Conservation (phyloP, 306 rosid species). For the Ammopiptanthus mongolicus region DNA sequence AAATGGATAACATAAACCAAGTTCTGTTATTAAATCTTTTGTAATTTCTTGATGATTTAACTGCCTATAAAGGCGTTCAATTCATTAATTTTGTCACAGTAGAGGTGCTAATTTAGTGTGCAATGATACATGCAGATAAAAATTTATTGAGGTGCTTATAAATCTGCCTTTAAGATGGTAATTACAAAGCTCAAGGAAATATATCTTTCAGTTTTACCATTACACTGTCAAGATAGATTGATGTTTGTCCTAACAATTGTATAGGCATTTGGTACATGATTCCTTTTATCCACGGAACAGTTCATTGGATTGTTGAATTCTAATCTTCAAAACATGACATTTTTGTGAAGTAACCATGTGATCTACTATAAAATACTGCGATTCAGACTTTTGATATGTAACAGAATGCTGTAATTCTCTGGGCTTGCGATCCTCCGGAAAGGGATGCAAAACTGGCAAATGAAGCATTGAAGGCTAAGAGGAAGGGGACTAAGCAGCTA, state of each 20-base stretch:
- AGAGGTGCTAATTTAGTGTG: background rate
- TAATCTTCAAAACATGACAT: background rate
- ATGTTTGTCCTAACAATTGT: background rate
- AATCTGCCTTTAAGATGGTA: background rate
- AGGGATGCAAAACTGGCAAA: slow-evolving; percentile 77
- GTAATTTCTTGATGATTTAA: background rate
- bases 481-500: slow-evolving; percentile 43
- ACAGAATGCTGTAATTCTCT: slow-evolving; percentile 75
- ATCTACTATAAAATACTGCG: background rate
- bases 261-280: background rate
- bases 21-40: background rate
- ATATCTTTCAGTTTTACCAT: background rate
- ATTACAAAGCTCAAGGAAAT: background rate
- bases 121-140: background rate
- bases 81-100: background rate
- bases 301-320: background rate
- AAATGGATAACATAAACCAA: background rate
- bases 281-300: background rate
- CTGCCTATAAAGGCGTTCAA: background rate
- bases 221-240: background rate
- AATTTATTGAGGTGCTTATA: background rate
- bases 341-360: background rate
- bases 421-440: slow-evolving; percentile 73
- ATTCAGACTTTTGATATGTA: slow-evolving; percentile 9
- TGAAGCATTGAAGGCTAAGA: slow-evolving; percentile 44